Evolutionary conservation across 345 rosid genomes (phyloP).

Genomic region (Hevea brasiliensis): DNA sequence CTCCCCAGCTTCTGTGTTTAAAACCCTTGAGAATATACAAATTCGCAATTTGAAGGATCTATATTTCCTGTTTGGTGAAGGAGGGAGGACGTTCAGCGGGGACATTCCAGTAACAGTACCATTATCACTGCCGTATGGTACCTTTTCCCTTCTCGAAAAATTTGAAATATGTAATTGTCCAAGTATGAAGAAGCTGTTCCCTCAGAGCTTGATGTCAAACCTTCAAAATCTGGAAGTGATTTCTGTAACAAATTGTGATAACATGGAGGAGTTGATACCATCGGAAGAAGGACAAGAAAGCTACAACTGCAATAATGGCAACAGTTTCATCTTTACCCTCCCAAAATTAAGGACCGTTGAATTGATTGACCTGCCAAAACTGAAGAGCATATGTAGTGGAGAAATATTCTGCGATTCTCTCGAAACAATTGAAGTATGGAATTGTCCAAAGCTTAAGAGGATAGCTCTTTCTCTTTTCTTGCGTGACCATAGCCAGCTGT

Average conservation of each 20-base stretch:
- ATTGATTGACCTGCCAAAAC: neutral
- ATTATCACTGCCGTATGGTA: neutral
- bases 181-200: no score
- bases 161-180: no score
- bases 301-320: neutral
- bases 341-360: neutral
- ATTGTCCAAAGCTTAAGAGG: neutral
- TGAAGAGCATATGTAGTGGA: neutral
- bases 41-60: no score
- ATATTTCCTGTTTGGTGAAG: no score
- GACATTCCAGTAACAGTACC: no score
- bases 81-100: no score
- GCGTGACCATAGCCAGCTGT: no score
- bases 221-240: constrained; percentile 21
- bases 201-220: neutral
- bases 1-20: no score
- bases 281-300: neutral
- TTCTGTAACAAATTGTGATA: neutral
- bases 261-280: neutral
- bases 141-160: no score
- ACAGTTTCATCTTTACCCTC: neutral
- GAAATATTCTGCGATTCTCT: neutral
- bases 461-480: neutral
- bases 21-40: no score
- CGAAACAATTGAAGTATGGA: neutral